Base-by-base conservation (phyloP, 805 yeast genomes). In the Tetrapisispora arboricola region DNA sequence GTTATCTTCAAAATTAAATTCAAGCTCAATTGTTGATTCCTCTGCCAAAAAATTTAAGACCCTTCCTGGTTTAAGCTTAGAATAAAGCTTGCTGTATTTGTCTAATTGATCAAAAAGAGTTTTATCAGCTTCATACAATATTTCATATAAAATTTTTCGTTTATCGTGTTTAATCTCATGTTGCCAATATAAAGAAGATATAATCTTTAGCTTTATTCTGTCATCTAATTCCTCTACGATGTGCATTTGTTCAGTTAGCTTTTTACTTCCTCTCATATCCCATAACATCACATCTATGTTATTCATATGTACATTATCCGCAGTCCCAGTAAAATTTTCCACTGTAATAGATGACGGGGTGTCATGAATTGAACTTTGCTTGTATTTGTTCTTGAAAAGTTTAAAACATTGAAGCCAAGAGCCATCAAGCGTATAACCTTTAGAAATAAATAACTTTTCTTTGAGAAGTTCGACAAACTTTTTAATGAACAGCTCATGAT, bases 271-370 rank as follows among this genome's bases (percentile, higher is more conserved):
- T 16, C 64, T 54, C 9, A 87, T 68, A 57, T 86, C 95, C 30
- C 72, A 63, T 15, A 87, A 67, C 97, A 92, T 92, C 8, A 90
- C 85, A 52, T 84, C 94, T 39, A 87, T 66, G 19, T 76, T 74
- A 38, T 72, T 73, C 49, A 88, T 44, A 27, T 48, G 47, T 2
- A 55, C 33, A 13, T 39, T 13, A 10, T 39, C 42, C 25, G 33
- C 19, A 32, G 36, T 39, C 10, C 41, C 33, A 3, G 35, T 16
- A 3, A 34, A 16, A 22, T 17, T 39, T 10, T 21, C 38, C 4
- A 28, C 15, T 16, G 32, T 26, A 6, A 25, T 40, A 9, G 43
- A 35, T 11, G 32, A 21, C 2, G 27, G 30, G n/a, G 42, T 13
- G 6, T 22, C 19, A 33, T 34, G 26, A 13, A 15, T 12, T 2